A percentile compares a stretch with the other conserved stretches of the same genome.
phyloP scores from a whole-genome alignment of 2,329 filamentous ascomycete species.

The Fusarium compactum region DNA sequence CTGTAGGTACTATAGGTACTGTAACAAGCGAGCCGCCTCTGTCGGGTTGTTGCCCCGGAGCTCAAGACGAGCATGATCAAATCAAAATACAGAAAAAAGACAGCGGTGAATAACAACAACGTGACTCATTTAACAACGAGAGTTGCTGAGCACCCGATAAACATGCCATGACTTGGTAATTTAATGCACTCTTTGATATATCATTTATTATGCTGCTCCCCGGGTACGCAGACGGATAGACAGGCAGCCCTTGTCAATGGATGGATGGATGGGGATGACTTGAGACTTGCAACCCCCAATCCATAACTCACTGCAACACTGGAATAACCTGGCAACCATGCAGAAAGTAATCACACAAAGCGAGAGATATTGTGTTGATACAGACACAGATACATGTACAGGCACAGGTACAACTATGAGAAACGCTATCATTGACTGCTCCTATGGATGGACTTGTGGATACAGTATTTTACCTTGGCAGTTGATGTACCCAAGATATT shows the following conservation, averaged over 20 bases:
- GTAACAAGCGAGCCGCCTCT: not conserved
- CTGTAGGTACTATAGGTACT: not conserved
- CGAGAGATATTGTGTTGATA: not conserved
- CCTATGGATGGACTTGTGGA: not conserved
- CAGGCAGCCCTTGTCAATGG: constrained; percentile 2
- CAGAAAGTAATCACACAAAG: not conserved
- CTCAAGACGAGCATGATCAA: constrained; percentile 1
- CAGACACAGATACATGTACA: not conserved
- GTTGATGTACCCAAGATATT: not conserved
- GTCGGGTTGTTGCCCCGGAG: constrained; percentile 5
- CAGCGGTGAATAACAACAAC: constrained; percentile 34
- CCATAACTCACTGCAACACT: constrained; percentile 23
- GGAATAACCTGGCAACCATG: not conserved
- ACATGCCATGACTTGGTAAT: not conserved
- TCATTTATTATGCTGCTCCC: constrained; percentile 10
- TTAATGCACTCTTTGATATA: constrained; percentile 15
- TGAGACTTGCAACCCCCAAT: constrained; percentile 20
- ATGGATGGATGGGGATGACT: not conserved
- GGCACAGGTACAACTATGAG: not conserved
- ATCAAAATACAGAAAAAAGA: constrained; percentile 8
- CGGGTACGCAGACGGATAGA: not conserved
- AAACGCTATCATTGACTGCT: too few relatives aligned
- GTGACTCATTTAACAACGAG: constrained; percentile 25
- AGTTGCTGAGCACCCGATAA: not conserved
- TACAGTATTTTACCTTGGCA: not conserved